Conservation (phyloP, 352 stramenopile genomes). For the Pythium volutum region DNA sequence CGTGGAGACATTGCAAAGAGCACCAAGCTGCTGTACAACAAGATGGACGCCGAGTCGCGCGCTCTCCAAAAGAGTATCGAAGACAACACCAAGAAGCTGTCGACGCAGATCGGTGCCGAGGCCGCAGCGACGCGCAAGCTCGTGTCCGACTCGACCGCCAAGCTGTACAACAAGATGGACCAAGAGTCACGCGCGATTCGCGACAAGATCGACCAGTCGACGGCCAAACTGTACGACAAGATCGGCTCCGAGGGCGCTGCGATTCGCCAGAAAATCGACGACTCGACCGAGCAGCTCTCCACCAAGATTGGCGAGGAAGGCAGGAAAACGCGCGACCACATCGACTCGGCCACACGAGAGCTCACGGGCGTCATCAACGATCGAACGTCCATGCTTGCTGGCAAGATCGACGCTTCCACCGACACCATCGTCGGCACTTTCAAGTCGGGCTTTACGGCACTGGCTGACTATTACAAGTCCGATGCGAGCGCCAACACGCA, state of each 20-base stretch:
- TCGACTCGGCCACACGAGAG: slow-evolving; percentile 3
- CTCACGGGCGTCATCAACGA: slow-evolving; percentile 14
- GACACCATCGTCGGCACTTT: slow-evolving; percentile 36
- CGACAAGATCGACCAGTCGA: too few relatives aligned
- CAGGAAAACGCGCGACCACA: slow-evolving; percentile 3
- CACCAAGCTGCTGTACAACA: not conserved
- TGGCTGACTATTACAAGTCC: slow-evolving; percentile 10
- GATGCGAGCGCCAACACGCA: not conserved
- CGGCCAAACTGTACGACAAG: too few relatives aligned
- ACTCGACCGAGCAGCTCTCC: slow-evolving; percentile 11
- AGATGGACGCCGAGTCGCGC: slow-evolving; percentile 8
- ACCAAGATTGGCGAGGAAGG: slow-evolving; percentile 17
- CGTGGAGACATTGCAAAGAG: not conserved
- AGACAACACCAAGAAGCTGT: slow-evolving; percentile 10
- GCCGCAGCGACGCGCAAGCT: not conserved
- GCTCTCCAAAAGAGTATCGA: slow-evolving; percentile 1
- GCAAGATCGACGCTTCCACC: slow-evolving; percentile 43
- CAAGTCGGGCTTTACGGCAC: slow-evolving; percentile 1
- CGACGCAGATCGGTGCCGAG: not conserved
- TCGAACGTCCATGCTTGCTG: slow-evolving; percentile 2
- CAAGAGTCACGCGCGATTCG: too few relatives aligned
- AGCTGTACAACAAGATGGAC: too few relatives aligned
- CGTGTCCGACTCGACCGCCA: too few relatives aligned
- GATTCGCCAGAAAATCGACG: slow-evolving; percentile 15
- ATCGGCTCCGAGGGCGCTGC: not conserved